A percentile compares a stretch with the other conserved stretches of the same genome.
Evolutionary conservation across 225 moss, liverwort and hornwort genomes (phyloP).

Genomic region (Sphagnum tenellum): DNA sequence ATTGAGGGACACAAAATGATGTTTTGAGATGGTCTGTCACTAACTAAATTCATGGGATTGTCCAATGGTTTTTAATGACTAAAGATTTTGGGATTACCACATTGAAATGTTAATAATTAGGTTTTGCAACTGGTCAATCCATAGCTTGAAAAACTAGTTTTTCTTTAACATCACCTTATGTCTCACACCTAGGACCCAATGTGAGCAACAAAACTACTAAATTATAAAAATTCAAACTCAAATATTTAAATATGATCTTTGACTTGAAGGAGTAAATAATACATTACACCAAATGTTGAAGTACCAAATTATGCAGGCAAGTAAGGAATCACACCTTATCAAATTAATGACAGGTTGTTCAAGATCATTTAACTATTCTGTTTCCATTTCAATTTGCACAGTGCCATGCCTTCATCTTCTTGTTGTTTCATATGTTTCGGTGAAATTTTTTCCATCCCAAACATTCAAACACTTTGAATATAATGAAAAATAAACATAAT

Average conservation of each 20-base stretch:
- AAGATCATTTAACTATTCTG: constrained; percentile 49
- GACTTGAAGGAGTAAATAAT: no score
- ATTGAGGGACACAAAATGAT: no score
- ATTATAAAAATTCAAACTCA: neutral
- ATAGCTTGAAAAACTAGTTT: constrained; percentile 67
- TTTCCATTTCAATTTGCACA: constrained; percentile 39
- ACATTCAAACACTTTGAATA: neutral
- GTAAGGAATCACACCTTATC: constrained; percentile 38
- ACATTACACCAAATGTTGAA: no score
- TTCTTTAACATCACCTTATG: constrained; percentile 67
- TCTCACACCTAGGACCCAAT: neutral
- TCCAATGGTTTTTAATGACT: neutral
- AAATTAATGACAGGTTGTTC: constrained; percentile 61
- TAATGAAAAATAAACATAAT: no score
- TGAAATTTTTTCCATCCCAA: neutral
- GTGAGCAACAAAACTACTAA: no score
- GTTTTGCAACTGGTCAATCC: constrained; percentile 71
- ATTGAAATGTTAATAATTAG: constrained; percentile 62
- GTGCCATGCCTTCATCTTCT: constrained; percentile 32
- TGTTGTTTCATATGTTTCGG: constrained; percentile 33
- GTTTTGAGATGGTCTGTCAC: no score
- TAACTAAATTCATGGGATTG: no score
- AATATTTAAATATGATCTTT: neutral
- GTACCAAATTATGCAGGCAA: no score
- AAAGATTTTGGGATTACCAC: constrained; percentile 72